Evolutionary conservation across 257 asterid genomes (phyloP), one percentile per base, ranked within the genome.

Genomic region (Jacaranda mimosifolia): DNA sequence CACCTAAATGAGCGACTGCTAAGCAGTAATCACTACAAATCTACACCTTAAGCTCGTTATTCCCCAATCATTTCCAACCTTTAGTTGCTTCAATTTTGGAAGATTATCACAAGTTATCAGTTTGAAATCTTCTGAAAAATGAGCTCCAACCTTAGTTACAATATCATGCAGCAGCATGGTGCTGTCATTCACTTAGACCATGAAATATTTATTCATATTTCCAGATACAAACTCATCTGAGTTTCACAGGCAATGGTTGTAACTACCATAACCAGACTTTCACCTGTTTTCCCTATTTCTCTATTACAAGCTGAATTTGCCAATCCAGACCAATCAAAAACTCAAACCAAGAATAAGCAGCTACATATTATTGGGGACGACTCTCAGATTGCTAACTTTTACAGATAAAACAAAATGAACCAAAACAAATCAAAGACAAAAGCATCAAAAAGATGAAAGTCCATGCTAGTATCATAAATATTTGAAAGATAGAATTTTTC

Each of bases 271-370:
- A 57, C 63, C 45, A 73, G 19, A 32, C 48, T 72, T 10, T 14
- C 71, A 17, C 74, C 43, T 19, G 60, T 17, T 21, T 72, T 32
- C 26, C 55, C 42, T 32, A 21, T 53, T 53, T 40, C 63, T 57
- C 15, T 15, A 12, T 70, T 19, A 36, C 69, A 64, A 63, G 21
- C 35, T 65, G 21, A 69, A 43, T 46, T 58, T 46, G 21, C 55
- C 60, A 48, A 65, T 52, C 56, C 55, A 21, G 36, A 62, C 68
- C 40, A 75, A 71, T 48, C 65, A 80, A 52, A 76, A 76, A 19
- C 70, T 35, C 17, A 62, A 67, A 56, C 42, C 72, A 51, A 10
- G 56, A 74, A 72, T 14, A 52, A 77, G 65, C 45, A 67, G 19
- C 52, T 0, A 42, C 69, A 63, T 55, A 69, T 8, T 9, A 65